Evolutionary conservation across 352 stramenopile species (phyloP).

Genomic region (Globisporangium cederbergense): DNA sequence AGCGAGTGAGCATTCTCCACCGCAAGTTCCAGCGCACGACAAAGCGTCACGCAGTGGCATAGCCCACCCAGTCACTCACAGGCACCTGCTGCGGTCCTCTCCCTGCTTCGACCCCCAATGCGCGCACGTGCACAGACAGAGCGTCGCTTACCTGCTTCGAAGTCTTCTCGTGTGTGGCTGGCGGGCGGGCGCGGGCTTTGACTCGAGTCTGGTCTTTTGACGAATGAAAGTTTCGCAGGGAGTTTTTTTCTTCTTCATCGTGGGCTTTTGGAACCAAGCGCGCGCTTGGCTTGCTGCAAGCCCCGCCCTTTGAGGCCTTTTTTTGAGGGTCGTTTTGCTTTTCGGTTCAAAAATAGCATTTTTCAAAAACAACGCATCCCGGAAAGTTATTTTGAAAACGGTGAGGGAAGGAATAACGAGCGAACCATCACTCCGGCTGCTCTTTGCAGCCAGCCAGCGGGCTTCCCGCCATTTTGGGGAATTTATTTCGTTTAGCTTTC

Average conservation of each 20-base stretch:
- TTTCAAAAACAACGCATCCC: neutral
- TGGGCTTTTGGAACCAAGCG: conserved; percentile 17
- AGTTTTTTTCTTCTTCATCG: conserved; percentile 30
- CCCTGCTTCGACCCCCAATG: neutral
- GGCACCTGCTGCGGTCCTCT: neutral
- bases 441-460: conserved; percentile 3
- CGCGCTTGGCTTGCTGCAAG: neutral
- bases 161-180: conserved; percentile 34
- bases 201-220: conserved; percentile 79
- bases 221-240: conserved; percentile 71
- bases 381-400: conserved; percentile 5
- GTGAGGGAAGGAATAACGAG: conserved; percentile 3
- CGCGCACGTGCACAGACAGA: neutral
- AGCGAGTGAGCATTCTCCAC: conserved; percentile 5
- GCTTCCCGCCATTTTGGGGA: conserved; percentile 11
- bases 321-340: conserved; percentile 13
- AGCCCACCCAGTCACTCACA: neutral
- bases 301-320: neutral
- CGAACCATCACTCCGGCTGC: neutral
- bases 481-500: conserved; percentile 4
- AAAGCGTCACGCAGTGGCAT: neutral
- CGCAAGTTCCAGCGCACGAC: neutral
- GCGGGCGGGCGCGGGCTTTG: conserved; percentile 72
- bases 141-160: conserved; percentile 35
- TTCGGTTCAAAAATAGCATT: conserved; percentile 20